A percentile compares a stretch with the other conserved stretches of the same genome.
Conservation (phyloP, 176 grass and related monocot species). For the Eremochloa ophiuroides region DNA sequence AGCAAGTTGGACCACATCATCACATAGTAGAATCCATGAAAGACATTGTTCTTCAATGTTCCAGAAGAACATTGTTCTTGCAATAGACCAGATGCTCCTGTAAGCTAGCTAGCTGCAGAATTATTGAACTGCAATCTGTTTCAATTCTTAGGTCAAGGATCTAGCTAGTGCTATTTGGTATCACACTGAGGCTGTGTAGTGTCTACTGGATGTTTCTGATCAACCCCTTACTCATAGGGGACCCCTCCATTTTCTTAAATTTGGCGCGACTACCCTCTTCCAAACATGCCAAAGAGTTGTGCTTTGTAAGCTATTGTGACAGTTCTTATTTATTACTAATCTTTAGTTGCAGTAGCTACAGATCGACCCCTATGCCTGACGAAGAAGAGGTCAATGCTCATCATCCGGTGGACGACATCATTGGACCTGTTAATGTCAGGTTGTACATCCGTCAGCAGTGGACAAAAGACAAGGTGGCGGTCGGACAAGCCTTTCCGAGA, state of each 20-base stretch:
- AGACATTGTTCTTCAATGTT: neutral
- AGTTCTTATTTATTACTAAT: neutral
- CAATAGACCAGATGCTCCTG: slow-evolving; percentile 2
- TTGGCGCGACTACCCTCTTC: neutral
- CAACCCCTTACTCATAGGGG: neutral
- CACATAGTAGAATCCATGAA: neutral
- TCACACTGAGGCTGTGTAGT: too few relatives aligned
- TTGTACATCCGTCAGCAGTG: too few relatives aligned
- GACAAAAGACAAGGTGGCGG: too few relatives aligned
- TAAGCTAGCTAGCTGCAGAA: neutral
- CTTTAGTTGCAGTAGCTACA: neutral
- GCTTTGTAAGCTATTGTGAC: neutral
- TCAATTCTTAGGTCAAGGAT: neutral
- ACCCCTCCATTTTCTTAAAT: neutral
- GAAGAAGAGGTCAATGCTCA: too few relatives aligned
- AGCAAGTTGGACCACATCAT: neutral
- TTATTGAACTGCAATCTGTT: neutral
- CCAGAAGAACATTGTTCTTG: neutral
- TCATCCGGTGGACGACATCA: too few relatives aligned
- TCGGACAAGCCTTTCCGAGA: too few relatives aligned
- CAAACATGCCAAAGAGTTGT: neutral
- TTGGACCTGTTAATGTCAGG: too few relatives aligned
- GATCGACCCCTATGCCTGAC: too few relatives aligned
- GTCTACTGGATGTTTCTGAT: neutral
- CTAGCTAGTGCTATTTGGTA: neutral